Evolutionary conservation across 345 rosid genomes (phyloP), one percentile per base, ranked within the genome.

Genomic region (Salix purpurea): DNA sequence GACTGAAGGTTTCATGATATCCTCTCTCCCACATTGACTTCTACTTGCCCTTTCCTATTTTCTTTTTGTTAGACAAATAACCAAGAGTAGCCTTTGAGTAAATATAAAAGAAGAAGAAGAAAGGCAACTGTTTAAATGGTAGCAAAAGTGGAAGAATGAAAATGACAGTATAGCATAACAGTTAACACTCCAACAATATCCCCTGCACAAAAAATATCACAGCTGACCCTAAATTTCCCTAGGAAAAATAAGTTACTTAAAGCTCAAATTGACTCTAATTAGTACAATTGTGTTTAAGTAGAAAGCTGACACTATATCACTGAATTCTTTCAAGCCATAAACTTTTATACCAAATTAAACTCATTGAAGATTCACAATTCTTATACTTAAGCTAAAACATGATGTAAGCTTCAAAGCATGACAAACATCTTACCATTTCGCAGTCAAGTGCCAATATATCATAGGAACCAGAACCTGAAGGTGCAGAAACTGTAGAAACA

Each of bases 371-470:
- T 11, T 62, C 37, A 18, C 73, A 70, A 28, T 16, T 40, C 56
- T 52, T 65, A 23, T 62, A 50, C 24, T 32, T 46, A 6, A 28
- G 11, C 37, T 61, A 60, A 56, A 68, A 70, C 21, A 69, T 39
- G 32, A 26, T 61, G 56, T 54, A 36, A 67, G 23, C 24, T 32
- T 26, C 28, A 24, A 68, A 36, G 65, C 28, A 69, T 42, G 64
- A 78, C 39, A 39, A 23, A 70, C 15, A 37, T 28, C 74, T 77
- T 87, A 96, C 99, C 99, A 96, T 96, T 87, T 93, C 99, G 68
- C 99, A 96, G 72, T 96, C 99, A 82, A 96, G 96, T 77, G 97
- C 97, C 86, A 96, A 75, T 62, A 91, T 80, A 72, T 89, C 90
- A 74, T 82, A 75, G 46, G 82, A 81, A 77, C 80, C 64, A 79